Evolutionary conservation across 257 asterid genomes (phyloP).

Genomic region (Misopates orontium): DNA sequence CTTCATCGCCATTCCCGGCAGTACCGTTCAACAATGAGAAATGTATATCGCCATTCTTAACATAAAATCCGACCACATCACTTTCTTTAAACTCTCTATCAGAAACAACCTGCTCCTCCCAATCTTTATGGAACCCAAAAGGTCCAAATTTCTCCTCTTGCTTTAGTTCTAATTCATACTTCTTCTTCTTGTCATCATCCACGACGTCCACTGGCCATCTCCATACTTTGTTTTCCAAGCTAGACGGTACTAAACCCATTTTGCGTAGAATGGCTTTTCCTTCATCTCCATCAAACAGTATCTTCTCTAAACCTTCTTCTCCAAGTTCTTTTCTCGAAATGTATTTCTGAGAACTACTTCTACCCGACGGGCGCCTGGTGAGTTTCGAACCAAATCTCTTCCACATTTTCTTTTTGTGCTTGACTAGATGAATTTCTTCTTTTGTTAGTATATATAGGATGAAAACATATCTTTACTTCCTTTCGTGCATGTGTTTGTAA

Average conservation of each 20-base stretch:
- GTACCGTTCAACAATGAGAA: background rate
- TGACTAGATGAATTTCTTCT: too few species aligned
- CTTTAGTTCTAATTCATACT: background rate
- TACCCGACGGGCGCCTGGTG: too few species aligned
- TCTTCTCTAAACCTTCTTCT: background rate
- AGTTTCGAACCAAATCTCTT: too few species aligned
- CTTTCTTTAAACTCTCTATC: background rate
- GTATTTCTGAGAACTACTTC: background rate
- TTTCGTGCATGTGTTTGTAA: too few species aligned
- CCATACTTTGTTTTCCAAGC: background rate
- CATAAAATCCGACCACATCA: slow-evolving; percentile 14
- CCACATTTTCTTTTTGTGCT: too few species aligned
- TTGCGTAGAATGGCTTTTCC: background rate
- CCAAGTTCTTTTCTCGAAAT: background rate
- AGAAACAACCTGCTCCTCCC: background rate
- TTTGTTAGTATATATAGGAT: too few species aligned
- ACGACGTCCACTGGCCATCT: background rate
- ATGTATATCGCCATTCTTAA: background rate
- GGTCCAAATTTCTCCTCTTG: slow-evolving; percentile 7
- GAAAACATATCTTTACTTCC: too few species aligned
- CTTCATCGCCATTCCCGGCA: background rate
- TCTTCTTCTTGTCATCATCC: slow-evolving; percentile 11
- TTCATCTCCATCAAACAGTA: slow-evolving; percentile 8
- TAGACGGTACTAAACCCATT: background rate
- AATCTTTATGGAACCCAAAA: slow-evolving; percentile 13